Conservation (phyloP, 2,329 filamentous ascomycete genomes). For the Claviceps maximensis region DNA sequence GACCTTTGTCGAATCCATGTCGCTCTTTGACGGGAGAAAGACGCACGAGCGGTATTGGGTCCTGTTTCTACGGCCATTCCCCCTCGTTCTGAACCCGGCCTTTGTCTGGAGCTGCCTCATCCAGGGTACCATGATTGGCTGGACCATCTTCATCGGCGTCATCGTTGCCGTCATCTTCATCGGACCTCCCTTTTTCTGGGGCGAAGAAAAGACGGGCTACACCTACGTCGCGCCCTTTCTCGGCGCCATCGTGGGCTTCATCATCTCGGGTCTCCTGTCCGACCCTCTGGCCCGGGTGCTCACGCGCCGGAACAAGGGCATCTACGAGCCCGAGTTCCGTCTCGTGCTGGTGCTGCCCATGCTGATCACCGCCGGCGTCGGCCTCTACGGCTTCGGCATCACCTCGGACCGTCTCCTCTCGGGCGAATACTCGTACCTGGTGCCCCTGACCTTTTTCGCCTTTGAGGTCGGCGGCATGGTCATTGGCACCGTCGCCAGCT, state of each 20-base stretch:
- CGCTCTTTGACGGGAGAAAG: constrained; percentile 70
- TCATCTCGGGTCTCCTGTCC: constrained; percentile 58
- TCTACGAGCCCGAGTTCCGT: constrained; percentile 87
- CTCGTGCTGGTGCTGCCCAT: constrained; percentile 74
- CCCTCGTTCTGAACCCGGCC: constrained; percentile 70
- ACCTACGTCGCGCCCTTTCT: constrained; percentile 77
- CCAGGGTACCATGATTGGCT: constrained; percentile 83
- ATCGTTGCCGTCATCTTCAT: constrained; percentile 74
- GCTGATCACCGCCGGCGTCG: constrained; percentile 61
- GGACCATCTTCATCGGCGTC: constrained; percentile 86
- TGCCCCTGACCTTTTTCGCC: constrained; percentile 70
- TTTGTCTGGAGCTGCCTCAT: constrained; percentile 70
- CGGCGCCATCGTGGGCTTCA: constrained; percentile 66
- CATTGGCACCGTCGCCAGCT: constrained; percentile 72
- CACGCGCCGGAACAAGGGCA: constrained; percentile 61
- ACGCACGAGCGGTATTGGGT: constrained; percentile 60
- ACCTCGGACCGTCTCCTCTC: constrained; percentile 47
- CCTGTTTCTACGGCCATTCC: constrained; percentile 59
- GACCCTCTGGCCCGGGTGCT: constrained; percentile 60
- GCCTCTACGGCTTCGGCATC: constrained; percentile 74
- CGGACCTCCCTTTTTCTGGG: constrained; percentile 68
- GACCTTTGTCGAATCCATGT: constrained; percentile 46
- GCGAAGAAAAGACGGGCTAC: constrained; percentile 71
- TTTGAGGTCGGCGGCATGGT: constrained; percentile 85
- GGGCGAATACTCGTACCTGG: constrained; percentile 52